Evolutionary conservation across 1,284 basidiomycete species (phyloP).

Genomic region (Earliella scabrosa): DNA sequence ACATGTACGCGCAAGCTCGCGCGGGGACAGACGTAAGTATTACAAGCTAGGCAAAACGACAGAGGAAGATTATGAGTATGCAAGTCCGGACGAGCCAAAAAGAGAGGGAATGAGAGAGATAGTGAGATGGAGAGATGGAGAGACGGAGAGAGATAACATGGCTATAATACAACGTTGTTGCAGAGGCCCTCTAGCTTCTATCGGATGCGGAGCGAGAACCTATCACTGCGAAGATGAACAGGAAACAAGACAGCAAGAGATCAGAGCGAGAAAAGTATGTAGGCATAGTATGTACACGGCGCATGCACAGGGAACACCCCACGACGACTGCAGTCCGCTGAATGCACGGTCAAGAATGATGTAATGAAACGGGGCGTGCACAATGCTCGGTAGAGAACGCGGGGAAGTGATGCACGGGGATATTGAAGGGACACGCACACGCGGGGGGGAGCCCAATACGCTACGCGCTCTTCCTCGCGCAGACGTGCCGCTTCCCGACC

Average conservation of each 20-base stretch:
- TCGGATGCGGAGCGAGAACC: background rate
- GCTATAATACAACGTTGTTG: constrained; percentile 15
- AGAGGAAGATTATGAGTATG: background rate
- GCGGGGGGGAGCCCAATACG: no score
- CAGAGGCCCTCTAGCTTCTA: constrained; percentile 2
- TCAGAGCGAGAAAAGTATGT: constrained; percentile 5
- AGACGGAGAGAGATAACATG: background rate
- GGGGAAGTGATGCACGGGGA: no score
- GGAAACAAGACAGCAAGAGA: constrained; percentile 1
- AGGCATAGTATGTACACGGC: no score
- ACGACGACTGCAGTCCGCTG: no score
- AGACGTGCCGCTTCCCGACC: constrained; percentile 50
- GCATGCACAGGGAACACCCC: no score
- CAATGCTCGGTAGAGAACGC: no score
- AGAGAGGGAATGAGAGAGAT: background rate
- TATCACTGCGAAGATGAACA: background rate
- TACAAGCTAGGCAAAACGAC: background rate
- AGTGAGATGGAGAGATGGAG: background rate
- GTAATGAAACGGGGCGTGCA: no score
- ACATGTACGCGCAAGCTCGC: background rate
- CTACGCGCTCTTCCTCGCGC: constrained; percentile 13
- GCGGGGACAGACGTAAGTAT: no score
- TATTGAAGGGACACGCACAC: no score
- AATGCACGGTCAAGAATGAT: no score
- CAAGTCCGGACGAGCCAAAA: no score